Evolutionary conservation across 2,329 filamentous ascomycete genomes (phyloP).

Genomic region (Neofusicoccum ribis): DNA sequence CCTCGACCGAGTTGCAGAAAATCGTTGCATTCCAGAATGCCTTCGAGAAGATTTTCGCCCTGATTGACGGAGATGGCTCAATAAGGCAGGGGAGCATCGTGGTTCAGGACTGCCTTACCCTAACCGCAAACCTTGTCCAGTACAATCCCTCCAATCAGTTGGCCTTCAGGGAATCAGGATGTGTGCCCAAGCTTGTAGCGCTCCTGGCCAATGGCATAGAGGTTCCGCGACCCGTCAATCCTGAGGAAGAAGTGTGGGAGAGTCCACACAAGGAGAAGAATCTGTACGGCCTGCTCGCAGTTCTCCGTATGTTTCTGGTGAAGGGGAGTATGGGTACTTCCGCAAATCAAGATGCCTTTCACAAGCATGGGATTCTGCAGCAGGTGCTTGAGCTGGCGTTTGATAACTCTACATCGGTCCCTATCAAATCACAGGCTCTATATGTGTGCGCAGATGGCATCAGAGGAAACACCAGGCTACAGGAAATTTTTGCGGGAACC

Average conservation of each 20-base stretch:
- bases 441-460: constrained; percentile 87
- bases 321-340: constrained; percentile 76
- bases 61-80: constrained; percentile 80
- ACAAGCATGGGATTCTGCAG: constrained; percentile 76
- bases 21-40: constrained; percentile 93
- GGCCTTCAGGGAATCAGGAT: constrained; percentile 87
- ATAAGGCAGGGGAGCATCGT: constrained; percentile 79
- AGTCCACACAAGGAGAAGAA: constrained; percentile 82
- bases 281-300: constrained; percentile 82
- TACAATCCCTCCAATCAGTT: constrained; percentile 91
- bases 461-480: constrained; percentile 72
- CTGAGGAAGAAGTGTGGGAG: constrained; percentile 71
- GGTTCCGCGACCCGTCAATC: constrained; percentile 53
- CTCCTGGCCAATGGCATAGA: constrained; percentile 60
- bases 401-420: constrained; percentile 66
- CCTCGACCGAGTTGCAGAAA: constrained; percentile 87
- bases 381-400: constrained; percentile 83
- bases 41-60: constrained; percentile 80
- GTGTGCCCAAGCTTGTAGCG: constrained; percentile 68
- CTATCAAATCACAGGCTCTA: constrained; percentile 80
- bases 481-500: constrained; percentile 55
- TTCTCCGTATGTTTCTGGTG: constrained; percentile 82
- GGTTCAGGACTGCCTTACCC: constrained; percentile 88
- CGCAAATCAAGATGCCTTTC: constrained; percentile 83
- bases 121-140: constrained; percentile 84